Evolutionary conservation across 352 stramenopile genomes (phyloP).

Genomic region (Globisporangium spiculum): DNA sequence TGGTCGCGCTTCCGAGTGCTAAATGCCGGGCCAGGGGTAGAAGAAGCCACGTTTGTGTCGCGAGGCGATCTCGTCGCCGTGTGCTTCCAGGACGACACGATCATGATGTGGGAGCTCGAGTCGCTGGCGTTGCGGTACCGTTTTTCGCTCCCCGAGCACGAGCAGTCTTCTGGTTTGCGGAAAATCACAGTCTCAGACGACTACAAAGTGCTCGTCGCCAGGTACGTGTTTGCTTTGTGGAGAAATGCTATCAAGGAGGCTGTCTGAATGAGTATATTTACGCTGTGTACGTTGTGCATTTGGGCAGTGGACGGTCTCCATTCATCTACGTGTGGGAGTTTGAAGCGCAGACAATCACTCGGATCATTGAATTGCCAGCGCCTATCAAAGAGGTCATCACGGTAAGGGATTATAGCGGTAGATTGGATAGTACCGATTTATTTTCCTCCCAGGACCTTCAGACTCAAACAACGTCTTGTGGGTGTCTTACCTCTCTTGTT

Average conservation of each 20-base stretch:
- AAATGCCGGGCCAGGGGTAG: constrained; percentile 67
- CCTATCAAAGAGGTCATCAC: constrained; percentile 64
- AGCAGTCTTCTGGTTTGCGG: constrained; percentile 52
- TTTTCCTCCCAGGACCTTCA: too few species aligned
- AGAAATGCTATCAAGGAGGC: neutral
- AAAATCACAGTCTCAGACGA: constrained; percentile 77
- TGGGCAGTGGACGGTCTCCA: constrained; percentile 53
- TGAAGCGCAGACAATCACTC: constrained; percentile 79
- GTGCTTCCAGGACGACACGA: constrained; percentile 79
- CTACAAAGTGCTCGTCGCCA: constrained; percentile 74
- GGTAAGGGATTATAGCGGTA: constrained; percentile 32
- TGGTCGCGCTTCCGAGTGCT: constrained; percentile 81
- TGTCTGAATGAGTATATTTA: neutral
- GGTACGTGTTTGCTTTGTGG: constrained; percentile 28
- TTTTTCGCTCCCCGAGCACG: constrained; percentile 64
- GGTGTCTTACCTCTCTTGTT: neutral
- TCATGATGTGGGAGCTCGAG: constrained; percentile 87
- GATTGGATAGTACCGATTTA: neutral
- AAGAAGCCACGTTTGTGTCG: constrained; percentile 59
- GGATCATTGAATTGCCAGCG: constrained; percentile 79
- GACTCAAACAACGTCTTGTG: too few species aligned
- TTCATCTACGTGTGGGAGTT: constrained; percentile 86
- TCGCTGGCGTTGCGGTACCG: constrained; percentile 67
- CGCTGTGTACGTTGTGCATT: neutral
- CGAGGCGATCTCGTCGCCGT: constrained; percentile 68